Conservation (phyloP, 441 rosid genomes). For the Gossypium davidsonii region DNA sequence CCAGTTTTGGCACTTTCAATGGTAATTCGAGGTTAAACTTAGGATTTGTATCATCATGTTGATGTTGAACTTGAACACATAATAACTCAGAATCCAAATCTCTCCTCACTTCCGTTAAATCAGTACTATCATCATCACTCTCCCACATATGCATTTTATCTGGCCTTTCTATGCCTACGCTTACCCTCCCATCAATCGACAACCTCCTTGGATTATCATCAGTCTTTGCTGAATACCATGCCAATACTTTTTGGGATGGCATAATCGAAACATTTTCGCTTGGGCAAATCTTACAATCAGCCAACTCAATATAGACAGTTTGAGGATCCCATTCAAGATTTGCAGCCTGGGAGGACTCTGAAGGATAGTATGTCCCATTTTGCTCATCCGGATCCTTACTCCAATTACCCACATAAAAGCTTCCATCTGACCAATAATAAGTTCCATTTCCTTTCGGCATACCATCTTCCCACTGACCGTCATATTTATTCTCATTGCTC, state of each 20-base stretch:
- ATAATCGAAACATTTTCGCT: conserved; percentile 42
- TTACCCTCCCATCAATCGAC: conserved; percentile 54
- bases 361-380: conserved; percentile 46
- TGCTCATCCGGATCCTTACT: conserved; percentile 46
- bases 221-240: conserved; percentile 53
- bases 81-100: conserved; percentile 33
- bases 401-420: conserved; percentile 57
- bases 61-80: conserved; percentile 22
- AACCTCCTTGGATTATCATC: conserved; percentile 37
- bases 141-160: conserved; percentile 60
- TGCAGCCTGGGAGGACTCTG: conserved; percentile 17
- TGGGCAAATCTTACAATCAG: conserved; percentile 28
- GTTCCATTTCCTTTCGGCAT: conserved; percentile 56
- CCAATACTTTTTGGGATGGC: conserved; percentile 59
- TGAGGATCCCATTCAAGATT: conserved; percentile 44
- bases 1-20: conserved; percentile 31
- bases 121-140: conserved; percentile 10
- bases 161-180: conserved; percentile 37
- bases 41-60: conserved; percentile 22
- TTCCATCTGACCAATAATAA: conserved; percentile 43
- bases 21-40: conserved; percentile 24
- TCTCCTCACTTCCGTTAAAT: conserved; percentile 18
- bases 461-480: conserved; percentile 62
- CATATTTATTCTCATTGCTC: conserved; percentile 44
- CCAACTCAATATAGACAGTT: conserved; percentile 30